These are phyloP conservation scores for Colletotrichum gigasporum DNA, from an alignment of 2,329 filamentous ascomycete species.

Conservation along the genomic window DNA sequence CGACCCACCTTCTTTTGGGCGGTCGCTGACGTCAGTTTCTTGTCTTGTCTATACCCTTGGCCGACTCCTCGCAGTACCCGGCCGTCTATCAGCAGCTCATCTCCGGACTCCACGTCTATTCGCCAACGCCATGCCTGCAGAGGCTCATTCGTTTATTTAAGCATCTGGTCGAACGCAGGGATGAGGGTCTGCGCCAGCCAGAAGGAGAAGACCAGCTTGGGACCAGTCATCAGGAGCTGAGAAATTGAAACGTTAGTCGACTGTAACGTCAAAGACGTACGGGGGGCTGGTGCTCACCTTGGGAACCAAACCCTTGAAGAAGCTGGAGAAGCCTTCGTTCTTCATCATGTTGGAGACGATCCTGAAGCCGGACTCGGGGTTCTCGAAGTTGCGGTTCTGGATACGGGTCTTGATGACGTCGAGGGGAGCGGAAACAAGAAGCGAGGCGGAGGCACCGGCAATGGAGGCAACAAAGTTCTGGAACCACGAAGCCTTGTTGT, in stretches of 20 bases:
- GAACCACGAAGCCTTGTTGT: constrained; percentile 93
- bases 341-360: constrained; percentile 94
- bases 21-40: constrained; percentile 5
- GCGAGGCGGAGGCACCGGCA: constrained; percentile 91
- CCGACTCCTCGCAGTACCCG: constrained; percentile 9
- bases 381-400: constrained; percentile 98
- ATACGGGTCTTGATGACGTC: constrained; percentile 99
- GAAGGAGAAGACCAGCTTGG: constrained; percentile 99
- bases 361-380: constrained; percentile 91
- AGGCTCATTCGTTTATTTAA: constrained; percentile 43
- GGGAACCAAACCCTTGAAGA: constrained; percentile 97
- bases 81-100: constrained; percentile 49
- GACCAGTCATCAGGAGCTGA: constrained; percentile 96
- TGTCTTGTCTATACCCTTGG: constrained; percentile 7
- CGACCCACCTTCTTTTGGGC: constrained; percentile 12
- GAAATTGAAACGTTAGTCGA: constrained; percentile 5
- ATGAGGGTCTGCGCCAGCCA: constrained; percentile 99
- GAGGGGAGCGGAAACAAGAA: constrained; percentile 93
- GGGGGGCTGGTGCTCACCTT: constrained; percentile 66
- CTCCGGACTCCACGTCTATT: constrained; percentile 32
- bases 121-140: constrained; percentile 30
- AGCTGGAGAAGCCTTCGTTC: constrained; percentile 84
- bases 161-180: constrained; percentile 78
- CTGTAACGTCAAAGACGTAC: neutral
- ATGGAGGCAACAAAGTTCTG: constrained; percentile 99